Conservation (phyloP, 2,329 filamentous ascomycete species). For the Chalara sp. region DNA sequence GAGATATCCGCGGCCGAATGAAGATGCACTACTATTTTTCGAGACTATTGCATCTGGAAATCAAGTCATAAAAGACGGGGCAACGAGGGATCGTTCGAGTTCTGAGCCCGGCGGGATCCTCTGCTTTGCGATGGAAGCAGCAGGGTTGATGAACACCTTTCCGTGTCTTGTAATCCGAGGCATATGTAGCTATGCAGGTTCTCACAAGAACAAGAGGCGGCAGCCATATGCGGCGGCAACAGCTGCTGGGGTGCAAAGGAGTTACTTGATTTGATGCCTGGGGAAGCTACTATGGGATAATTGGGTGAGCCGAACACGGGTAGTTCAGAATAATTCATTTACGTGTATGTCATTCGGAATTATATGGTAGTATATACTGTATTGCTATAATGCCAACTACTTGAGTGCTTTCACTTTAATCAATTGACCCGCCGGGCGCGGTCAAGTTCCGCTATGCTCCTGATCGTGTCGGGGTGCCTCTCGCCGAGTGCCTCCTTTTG, state of each 20-base stretch:
- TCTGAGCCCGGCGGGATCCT: background rate
- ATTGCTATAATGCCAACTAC: no score
- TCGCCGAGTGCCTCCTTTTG: no score
- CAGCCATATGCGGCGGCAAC: constrained; percentile 6
- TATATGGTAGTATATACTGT: no score
- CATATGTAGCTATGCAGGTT: constrained; percentile 6
- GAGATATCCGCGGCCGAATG: no score
- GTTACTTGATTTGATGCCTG: background rate
- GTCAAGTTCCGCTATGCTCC: no score
- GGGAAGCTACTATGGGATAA: no score
- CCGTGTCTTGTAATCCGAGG: constrained; percentile 7
- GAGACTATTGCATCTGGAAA: background rate
- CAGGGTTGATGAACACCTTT: constrained; percentile 2
- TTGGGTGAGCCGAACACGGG: no score
- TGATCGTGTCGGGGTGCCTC: no score
- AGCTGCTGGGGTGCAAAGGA: constrained; percentile 2
- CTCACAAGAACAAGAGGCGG: constrained; percentile 8
- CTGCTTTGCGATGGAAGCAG: background rate
- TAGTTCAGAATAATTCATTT: no score
- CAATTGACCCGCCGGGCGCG: no score
- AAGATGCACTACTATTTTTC: background rate
- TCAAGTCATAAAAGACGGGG: background rate
- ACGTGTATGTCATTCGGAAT: no score
- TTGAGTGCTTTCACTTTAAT: no score
- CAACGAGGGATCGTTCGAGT: background rate